These are phyloP conservation scores for Rhinocladiella similis DNA, from an alignment of 2,329 filamentous ascomycete species.

Conservation along the genomic window DNA sequence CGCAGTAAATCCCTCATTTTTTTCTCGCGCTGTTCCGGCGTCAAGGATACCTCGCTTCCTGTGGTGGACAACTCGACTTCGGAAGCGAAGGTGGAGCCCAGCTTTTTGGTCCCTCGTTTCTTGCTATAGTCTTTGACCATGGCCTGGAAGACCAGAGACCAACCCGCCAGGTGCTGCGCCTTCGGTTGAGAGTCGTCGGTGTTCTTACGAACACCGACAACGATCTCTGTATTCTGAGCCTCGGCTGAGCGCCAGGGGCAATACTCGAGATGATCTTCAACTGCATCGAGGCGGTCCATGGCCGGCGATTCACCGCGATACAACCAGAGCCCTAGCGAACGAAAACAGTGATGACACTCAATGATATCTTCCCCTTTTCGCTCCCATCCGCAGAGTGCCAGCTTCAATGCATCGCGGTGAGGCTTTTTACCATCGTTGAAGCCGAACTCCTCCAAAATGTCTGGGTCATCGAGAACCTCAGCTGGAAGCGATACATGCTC, in stretches of 20 bases:
- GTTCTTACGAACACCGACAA: conserved; percentile 5
- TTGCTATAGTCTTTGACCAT: conserved; percentile 23
- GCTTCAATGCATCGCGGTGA: conserved; percentile 63
- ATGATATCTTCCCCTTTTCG: conserved; percentile 61
- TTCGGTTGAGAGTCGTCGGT: conserved; percentile 4
- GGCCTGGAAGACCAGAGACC: conserved; percentile 26
- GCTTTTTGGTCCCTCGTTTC: conserved; percentile 9
- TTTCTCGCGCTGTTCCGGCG: conserved; percentile 32
- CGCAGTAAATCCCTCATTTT: conserved; percentile 34
- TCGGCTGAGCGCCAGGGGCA: conserved; percentile 64
- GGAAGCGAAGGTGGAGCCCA: conserved; percentile 1
- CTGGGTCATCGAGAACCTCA: conserved; percentile 39
- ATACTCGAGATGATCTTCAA: conserved; percentile 76
- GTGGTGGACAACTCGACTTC: conserved; percentile 2
- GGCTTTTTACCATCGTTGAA: conserved; percentile 5
- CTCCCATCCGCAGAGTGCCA: conserved; percentile 77
- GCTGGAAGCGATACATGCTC: conserved; percentile 46
- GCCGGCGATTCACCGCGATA: conserved; percentile 66
- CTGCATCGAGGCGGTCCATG: conserved; percentile 66
- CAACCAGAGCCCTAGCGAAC: conserved; percentile 90
- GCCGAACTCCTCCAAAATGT: conserved; percentile 34
- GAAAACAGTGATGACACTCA: conserved; percentile 81
- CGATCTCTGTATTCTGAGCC: conserved; percentile 28
- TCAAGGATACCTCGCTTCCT: conserved; percentile 7
- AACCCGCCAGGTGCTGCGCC: conserved; percentile 26